Conservation (phyloP, 139 green algal genomes). For the Picochlorum sp. region DNA sequence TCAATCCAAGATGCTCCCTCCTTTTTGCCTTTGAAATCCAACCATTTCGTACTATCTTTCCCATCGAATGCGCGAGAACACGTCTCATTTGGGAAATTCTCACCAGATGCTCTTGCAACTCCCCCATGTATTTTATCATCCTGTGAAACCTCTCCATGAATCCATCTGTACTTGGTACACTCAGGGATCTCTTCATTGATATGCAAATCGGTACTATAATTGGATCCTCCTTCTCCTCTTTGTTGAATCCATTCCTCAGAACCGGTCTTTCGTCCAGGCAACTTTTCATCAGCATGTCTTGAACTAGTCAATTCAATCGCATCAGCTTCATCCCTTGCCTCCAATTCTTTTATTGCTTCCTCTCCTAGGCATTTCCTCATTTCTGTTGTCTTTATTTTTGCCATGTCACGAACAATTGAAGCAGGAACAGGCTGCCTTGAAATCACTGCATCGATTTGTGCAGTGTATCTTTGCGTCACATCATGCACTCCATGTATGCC, state of each 20-base stretch:
- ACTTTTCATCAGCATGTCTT: not conserved
- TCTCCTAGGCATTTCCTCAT: not conserved
- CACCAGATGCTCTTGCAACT: slow-evolving; percentile 25
- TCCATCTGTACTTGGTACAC: slow-evolving; percentile 11
- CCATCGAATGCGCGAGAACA: slow-evolving; percentile 23
- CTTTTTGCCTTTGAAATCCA: slow-evolving; percentile 59
- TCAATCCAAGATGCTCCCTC: slow-evolving; percentile 53
- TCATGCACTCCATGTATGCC: slow-evolving; percentile 37
- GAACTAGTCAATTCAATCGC: not conserved
- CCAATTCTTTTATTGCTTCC: not conserved
- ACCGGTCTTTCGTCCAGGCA: slow-evolving; percentile 27
- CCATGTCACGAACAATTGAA: too few species aligned
- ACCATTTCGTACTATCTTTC: slow-evolving; percentile 50
- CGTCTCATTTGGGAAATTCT: slow-evolving; percentile 17
- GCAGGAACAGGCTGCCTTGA: too few species aligned
- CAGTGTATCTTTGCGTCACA: slow-evolving; percentile 56
- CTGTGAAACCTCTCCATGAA: not conserved
- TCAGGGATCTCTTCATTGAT: not conserved
- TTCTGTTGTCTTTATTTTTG: not conserved
- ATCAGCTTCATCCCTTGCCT: not conserved
- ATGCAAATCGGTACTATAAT: too few species aligned
- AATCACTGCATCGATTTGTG: not conserved
- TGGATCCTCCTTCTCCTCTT: slow-evolving; percentile 21
- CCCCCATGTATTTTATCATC: slow-evolving; percentile 15
- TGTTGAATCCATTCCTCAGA: slow-evolving; percentile 18